phyloP scores from a whole-genome alignment of 2,329 filamentous ascomycete species.

The Acephala macrosclerotiorum region DNA sequence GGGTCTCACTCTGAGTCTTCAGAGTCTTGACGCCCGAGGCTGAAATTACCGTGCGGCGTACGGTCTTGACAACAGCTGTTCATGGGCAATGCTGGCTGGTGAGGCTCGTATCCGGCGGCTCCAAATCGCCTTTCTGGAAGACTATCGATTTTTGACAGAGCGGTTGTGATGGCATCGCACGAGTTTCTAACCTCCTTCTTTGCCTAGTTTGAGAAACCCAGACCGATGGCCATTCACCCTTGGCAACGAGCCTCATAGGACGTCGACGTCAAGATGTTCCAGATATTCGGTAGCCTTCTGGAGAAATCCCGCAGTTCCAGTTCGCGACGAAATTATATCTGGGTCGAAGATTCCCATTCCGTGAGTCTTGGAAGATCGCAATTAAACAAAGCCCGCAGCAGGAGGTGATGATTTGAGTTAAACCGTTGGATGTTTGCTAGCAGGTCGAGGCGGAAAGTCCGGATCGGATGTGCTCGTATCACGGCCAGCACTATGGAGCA shows the following conservation, averaged over 20 bases:
- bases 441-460: constrained; percentile 10
- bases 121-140: not conserved
- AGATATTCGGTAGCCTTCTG: not conserved
- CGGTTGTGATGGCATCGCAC: not conserved
- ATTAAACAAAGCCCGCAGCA: not conserved
- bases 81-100: not conserved
- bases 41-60: not conserved
- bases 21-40: not conserved
- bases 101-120: constrained; percentile 2
- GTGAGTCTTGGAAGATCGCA: constrained; percentile 14
- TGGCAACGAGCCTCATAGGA: constrained; percentile 3
- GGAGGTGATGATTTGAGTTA: not conserved
- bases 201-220: not conserved
- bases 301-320: not conserved
- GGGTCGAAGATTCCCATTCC: not conserved
- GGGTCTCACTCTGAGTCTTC: too few species aligned
- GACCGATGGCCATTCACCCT: not conserved
- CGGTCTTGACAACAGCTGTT: not conserved
- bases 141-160: not conserved
- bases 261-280: not conserved
- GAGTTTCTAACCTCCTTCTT: not conserved
- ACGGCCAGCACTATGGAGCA: constrained; percentile 3
- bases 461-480: constrained; percentile 14
- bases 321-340: not conserved
- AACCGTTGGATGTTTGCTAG: not conserved